Base-by-base conservation (phyloP, 352 stramenopile species). In the Globisporangium carolinianum region DNA sequence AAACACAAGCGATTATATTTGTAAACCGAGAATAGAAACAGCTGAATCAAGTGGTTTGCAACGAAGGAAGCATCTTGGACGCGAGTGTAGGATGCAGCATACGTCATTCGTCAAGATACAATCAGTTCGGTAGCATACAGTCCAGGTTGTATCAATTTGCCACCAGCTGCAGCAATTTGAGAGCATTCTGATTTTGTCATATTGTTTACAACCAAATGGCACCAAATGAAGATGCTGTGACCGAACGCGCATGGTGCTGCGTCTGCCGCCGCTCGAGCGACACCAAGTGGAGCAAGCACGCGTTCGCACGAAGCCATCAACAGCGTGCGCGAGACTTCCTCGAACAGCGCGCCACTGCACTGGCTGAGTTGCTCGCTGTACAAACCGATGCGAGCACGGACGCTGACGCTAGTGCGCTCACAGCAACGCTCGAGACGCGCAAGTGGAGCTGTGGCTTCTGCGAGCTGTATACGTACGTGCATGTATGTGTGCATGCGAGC, bases 251-350 rank as follows among this genome's bases (percentile, higher is more conserved):
- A 6, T 49, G 39, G 39, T 49, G 52, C 52, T 32, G 10, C 51
- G 66, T 79, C 18, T 91, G 79, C 62, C 69, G 77, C 36, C 73
- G 70, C 61, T 88, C 79, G 37, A 87, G 76, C 59, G 61, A 76
- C 38, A 53, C 72, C 39, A 84, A 83, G 65, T 91, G 79, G 77
- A 68, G 62, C 51, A 85, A 84, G 59, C 82, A 91, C 61, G 69
- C 85, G 17, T 91, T 83, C 66, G 76, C 72, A 12, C 72, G 65
- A n/a, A 56, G 47, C 15, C 82, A 91, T 64, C 77, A 89, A 50
- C 62, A 67, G 35, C 62, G 62, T 0, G 74, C 74, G 1, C 57
- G 53, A 2, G 60, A 73, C 39, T 86, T 85, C 49, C 65, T 91
- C 18, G 48, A 60, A 9, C 46, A 48, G 37, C 68, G 78, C 9